phyloP scores from a whole-genome alignment of 805 yeast species.

The Pichia gijzeniarum region DNA sequence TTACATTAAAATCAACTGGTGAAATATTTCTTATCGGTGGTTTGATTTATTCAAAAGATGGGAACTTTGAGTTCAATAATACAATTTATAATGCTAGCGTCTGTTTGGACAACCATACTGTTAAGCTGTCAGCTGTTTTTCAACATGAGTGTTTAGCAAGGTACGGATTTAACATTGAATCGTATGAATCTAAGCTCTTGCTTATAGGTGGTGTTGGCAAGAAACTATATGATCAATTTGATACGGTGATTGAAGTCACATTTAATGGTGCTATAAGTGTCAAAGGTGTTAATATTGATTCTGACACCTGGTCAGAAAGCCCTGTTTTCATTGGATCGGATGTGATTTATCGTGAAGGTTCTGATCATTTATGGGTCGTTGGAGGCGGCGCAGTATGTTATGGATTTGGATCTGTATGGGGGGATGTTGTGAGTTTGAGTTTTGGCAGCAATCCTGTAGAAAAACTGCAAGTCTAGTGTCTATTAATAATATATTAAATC shows the following conservation, averaged over 20 bases:
- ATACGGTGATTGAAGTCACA: conserved; percentile 33
- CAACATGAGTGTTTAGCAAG: conserved; percentile 34
- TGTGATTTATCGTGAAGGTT: conserved; percentile 15
- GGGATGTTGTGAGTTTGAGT: conserved; percentile 14
- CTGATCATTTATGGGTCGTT: conserved; percentile 20
- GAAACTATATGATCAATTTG: conserved; percentile 28
- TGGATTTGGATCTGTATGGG: conserved; percentile 64
- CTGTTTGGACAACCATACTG: conserved; percentile 10
- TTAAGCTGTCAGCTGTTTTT: conserved; percentile 18
- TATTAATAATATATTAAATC: not conserved
- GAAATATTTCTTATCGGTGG: conserved; percentile 49
- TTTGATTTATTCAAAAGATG: conserved; percentile 11
- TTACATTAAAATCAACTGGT: conserved; percentile 8
- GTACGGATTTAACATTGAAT: conserved; percentile 41
- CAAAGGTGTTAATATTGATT: conserved; percentile 26
- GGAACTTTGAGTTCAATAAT: conserved; percentile 22
- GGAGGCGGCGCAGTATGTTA: conserved; percentile 83
- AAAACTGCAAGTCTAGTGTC: not conserved
- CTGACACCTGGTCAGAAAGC: conserved; percentile 33
- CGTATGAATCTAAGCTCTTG: conserved; percentile 22
- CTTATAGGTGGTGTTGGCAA: conserved; percentile 22
- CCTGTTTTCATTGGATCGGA: conserved; percentile 54
- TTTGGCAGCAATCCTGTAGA: not conserved
- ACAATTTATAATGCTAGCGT: conserved; percentile 32
- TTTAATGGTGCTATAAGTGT: conserved; percentile 19